phyloP scores from a whole-genome alignment of 352 stramenopile genomes.

The Globisporangium paroecandrum region DNA sequence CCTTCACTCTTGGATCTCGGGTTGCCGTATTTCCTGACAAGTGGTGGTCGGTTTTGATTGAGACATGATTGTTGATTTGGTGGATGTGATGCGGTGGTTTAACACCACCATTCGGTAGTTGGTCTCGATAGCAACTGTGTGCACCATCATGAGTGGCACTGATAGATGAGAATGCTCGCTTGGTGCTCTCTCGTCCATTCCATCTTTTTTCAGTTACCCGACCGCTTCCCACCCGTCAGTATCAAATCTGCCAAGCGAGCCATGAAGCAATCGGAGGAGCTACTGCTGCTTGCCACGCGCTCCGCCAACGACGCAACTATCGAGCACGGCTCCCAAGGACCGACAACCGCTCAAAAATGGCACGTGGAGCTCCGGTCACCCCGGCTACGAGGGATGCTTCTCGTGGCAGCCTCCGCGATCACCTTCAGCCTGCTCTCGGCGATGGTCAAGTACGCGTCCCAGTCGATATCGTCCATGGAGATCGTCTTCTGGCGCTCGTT shows the following conservation, averaged over 20 bases:
- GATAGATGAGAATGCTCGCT: not conserved
- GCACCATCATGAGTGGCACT: not conserved
- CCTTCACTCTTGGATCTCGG: not conserved
- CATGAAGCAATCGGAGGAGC: slow-evolving; percentile 38
- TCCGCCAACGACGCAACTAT: slow-evolving; percentile 15
- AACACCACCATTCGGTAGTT: not conserved
- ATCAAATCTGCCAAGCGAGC: slow-evolving; percentile 26
- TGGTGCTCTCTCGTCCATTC: not conserved
- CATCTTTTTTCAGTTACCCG: not conserved
- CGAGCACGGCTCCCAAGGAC: not conserved
- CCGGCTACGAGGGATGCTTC: slow-evolving; percentile 26
- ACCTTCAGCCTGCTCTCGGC: slow-evolving; percentile 56
- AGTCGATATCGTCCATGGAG: slow-evolving; percentile 53
- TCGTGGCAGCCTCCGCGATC: slow-evolving; percentile 53
- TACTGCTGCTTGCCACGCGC: slow-evolving; percentile 34
- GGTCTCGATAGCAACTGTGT: not conserved
- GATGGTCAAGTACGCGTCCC: slow-evolving; percentile 47
- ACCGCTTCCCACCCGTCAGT: not conserved
- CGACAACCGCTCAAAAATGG: slow-evolving; percentile 10
- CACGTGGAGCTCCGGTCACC: slow-evolving; percentile 5
- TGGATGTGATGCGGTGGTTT: not conserved
- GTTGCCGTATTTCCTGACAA: not conserved
- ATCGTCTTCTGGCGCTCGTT: slow-evolving; percentile 65
- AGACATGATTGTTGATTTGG: not conserved
- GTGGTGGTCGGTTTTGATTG: not conserved